phyloP scores from a whole-genome alignment of 768 basidiomycete species.

The Leccinellum rugosiceps region DNA sequence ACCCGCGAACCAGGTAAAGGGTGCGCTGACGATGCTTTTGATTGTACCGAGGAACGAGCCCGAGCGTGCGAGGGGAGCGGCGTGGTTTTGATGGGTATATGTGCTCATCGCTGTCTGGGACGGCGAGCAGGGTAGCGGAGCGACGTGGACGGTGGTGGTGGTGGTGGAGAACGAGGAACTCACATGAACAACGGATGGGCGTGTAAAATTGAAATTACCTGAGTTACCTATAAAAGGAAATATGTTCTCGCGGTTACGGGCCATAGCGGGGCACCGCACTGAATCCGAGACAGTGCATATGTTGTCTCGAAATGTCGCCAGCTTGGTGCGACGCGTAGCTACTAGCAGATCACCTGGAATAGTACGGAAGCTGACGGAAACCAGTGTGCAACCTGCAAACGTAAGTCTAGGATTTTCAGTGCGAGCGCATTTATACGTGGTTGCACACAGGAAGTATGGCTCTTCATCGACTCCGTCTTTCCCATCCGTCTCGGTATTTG shows the following conservation, averaged over 20 bases:
- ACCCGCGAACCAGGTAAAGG: conserved; percentile 53
- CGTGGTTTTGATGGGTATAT: conserved; percentile 26
- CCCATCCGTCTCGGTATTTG: conserved; percentile 66
- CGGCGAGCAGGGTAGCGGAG: conserved; percentile 18
- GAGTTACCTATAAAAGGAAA: conserved; percentile 11
- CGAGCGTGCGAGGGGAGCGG: conserved; percentile 45
- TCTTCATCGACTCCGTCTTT: conserved; percentile 78
- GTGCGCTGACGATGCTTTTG: conserved; percentile 64
- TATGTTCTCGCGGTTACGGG: conserved; percentile 5
- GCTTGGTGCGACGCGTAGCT: conserved; percentile 4
- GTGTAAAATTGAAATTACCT: conserved; percentile 14
- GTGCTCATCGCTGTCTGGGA: conserved; percentile 26
- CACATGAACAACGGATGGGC: conserved; percentile 4
- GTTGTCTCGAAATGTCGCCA: conserved; percentile 14
- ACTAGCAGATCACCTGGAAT: neutral
- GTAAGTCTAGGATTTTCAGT: conserved; percentile 16
- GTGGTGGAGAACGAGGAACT: conserved; percentile 20
- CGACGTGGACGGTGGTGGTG: conserved; percentile 16
- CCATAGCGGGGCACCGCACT: neutral
- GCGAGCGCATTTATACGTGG: conserved; percentile 7
- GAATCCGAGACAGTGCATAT: conserved; percentile 4
- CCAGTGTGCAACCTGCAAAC: conserved; percentile 5
- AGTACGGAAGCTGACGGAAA: conserved; percentile 12
- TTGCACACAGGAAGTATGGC: conserved; percentile 47
- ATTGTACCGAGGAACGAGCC: conserved; percentile 60